phyloP scores from a whole-genome alignment of 225 moss, liverwort and hornwort genomes.

The Physcomitrellopsis africana region DNA sequence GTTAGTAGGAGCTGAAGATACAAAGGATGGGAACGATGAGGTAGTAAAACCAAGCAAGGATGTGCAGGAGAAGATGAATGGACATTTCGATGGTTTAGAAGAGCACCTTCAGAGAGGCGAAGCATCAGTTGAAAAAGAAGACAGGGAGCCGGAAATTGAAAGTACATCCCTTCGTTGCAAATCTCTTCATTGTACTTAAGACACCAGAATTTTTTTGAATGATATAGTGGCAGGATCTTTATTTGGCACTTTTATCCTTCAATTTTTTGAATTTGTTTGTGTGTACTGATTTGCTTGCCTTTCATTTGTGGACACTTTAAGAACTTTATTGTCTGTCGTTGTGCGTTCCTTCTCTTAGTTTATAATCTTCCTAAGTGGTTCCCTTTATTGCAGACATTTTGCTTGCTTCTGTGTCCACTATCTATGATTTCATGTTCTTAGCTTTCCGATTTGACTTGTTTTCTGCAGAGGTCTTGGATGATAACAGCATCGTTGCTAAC shows the following conservation, averaged over 20 bases:
- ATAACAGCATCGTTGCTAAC: conserved; percentile 44
- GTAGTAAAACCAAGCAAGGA: conserved; percentile 38
- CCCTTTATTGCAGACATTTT: conserved; percentile 3
- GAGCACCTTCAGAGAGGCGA: conserved; percentile 61
- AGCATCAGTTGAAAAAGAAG: conserved; percentile 48
- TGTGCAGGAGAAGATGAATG: conserved; percentile 60
- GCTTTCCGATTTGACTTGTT: conserved; percentile 12
- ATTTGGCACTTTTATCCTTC: conserved; percentile 12
- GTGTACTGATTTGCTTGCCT: conserved; percentile 9
- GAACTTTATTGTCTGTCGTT: conserved; percentile 14
- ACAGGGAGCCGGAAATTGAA: conserved; percentile 51
- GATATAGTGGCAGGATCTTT: conserved; percentile 4
- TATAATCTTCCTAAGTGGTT: conserved; percentile 13
- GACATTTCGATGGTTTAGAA: conserved; percentile 56
- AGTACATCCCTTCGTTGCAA: conserved; percentile 52
- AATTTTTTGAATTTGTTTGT: background rate
- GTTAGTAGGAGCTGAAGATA: conserved; percentile 42
- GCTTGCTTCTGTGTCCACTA: conserved; percentile 9
- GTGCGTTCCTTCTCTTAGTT: conserved; percentile 6
- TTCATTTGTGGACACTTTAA: conserved; percentile 1
- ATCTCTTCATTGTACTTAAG: conserved; percentile 24
- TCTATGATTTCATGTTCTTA: background rate
- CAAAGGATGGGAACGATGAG: conserved; percentile 47
- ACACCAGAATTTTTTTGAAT: conserved; percentile 12
- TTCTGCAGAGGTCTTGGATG: conserved; percentile 60